Percentiles rank a stretch among this genome's conserved stretches.
These are phyloP conservation scores for Cryptosporidium tyzzeri DNA, from an alignment of 169 alveolate species.

Conservation along the genomic window DNA sequence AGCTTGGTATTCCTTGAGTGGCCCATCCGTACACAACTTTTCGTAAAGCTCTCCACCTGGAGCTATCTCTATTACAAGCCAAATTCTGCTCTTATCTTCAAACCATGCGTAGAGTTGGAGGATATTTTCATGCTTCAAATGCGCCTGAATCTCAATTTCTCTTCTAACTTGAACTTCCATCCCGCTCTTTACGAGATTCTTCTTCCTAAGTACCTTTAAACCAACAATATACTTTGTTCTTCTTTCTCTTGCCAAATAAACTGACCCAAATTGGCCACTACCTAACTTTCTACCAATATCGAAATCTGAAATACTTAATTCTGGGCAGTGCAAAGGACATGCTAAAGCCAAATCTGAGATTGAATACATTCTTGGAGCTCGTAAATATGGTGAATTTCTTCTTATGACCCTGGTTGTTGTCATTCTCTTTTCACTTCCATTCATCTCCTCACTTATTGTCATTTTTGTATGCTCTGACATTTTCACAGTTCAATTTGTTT, in stretches of 20 bases:
- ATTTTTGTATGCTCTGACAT: constrained; percentile 9
- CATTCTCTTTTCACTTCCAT: constrained; percentile 44
- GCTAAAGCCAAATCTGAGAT: constrained; percentile 71
- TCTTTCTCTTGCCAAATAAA: constrained; percentile 87
- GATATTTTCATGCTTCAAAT: constrained; percentile 89
- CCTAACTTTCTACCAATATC: constrained; percentile 88
- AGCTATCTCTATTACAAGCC: constrained; percentile 92
- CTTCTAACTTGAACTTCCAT: constrained; percentile 87
- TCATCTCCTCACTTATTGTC: background rate
- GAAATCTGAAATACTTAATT: constrained; percentile 81
- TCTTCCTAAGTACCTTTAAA: constrained; percentile 86
- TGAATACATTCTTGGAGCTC: constrained; percentile 75
- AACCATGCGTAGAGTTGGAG: constrained; percentile 90
- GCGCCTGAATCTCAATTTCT: constrained; percentile 92
- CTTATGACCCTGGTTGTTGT: constrained; percentile 63
- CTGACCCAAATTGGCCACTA: constrained; percentile 90
- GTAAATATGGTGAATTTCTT: constrained; percentile 62
- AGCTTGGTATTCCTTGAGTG: constrained; percentile 86
- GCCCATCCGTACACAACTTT: constrained; percentile 81
- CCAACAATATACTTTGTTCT: constrained; percentile 87
- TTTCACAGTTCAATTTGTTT: background rate
- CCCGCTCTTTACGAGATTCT: constrained; percentile 82
- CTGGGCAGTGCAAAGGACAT: constrained; percentile 75
- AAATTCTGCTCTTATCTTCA: constrained; percentile 91
- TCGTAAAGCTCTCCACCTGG: constrained; percentile 90